phyloP scores from a whole-genome alignment of 345 rosid species.

The Gossypium arboreum region DNA sequence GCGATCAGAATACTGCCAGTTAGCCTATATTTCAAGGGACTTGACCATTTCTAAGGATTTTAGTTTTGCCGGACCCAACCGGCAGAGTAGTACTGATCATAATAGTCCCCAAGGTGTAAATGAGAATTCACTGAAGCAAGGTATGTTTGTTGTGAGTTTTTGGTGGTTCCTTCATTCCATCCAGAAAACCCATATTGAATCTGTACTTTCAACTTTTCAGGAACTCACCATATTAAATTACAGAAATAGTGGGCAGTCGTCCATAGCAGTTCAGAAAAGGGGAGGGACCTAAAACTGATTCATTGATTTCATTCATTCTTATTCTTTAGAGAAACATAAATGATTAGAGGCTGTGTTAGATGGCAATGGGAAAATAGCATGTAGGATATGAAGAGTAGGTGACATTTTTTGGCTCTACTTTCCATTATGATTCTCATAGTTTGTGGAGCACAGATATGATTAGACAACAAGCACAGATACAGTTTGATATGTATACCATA shows the following conservation, averaged over 20 bases:
- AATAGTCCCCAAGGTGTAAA: constrained; percentile 25
- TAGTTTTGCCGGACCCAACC: constrained; percentile 17
- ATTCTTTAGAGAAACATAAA: too few relatives aligned
- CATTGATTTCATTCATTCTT: not conserved
- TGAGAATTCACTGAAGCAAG: constrained; percentile 20
- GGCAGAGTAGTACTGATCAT: constrained; percentile 10
- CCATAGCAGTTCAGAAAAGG: not conserved
- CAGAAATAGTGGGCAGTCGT: constrained; percentile 9
- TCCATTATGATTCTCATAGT: not conserved
- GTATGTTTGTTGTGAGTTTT: constrained; percentile 21
- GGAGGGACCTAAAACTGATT: constrained; percentile 2
- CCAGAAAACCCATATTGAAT: not conserved
- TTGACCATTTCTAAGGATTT: constrained; percentile 24
- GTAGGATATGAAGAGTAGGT: not conserved
- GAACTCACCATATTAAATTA: constrained; percentile 12
- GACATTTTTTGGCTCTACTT: not conserved
- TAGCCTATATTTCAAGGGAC: constrained; percentile 32
- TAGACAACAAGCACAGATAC: constrained; percentile 2
- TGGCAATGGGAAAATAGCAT: not conserved
- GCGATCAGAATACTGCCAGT: constrained; percentile 66
- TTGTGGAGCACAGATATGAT: not conserved
- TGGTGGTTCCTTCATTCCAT: constrained; percentile 11
- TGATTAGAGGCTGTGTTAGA: not conserved
- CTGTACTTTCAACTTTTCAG: constrained; percentile 23
- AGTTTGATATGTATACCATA: not conserved